Percentiles rank a stretch among this genome's conserved stretches.
Evolutionary conservation across 306 rosid species (phyloP).

Genomic region (Vicia sativa): DNA sequence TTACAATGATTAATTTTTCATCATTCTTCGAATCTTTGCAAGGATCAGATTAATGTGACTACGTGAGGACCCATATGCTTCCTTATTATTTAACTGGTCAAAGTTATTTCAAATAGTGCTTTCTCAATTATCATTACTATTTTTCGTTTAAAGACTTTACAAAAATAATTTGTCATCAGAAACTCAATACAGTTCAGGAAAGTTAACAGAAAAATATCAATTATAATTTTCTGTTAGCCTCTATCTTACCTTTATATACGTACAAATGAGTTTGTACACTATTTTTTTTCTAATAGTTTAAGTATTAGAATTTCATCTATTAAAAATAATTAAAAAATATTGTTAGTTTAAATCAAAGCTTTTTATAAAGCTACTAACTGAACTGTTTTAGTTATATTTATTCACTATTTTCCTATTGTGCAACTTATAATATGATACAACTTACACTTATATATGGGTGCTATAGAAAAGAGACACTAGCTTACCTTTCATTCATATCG

Average conservation of each 20-base stretch:
- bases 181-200: neutral
- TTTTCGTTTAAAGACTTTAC: neutral
- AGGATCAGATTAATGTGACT: constrained; percentile 56
- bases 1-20: constrained; percentile 47
- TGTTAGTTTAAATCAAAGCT: too few species aligned
- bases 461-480: neutral
- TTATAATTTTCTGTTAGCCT: too few species aligned
- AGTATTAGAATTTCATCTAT: too few species aligned
- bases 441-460: neutral
- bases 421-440: neutral
- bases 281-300: too few species aligned
- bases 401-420: too few species aligned
- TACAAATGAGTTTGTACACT: too few species aligned
- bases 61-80: constrained; percentile 56
- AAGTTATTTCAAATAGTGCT: constrained; percentile 35
- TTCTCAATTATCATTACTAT: constrained; percentile 29
- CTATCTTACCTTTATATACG: too few species aligned
- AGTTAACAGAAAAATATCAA: neutral
- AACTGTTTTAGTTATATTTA: too few species aligned
- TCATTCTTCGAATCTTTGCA: constrained; percentile 45
- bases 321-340: too few species aligned
- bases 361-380: too few species aligned
- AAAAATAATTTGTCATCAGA: neutral
- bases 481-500: constrained; percentile 38
- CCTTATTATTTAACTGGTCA: constrained; percentile 46